Evolutionary conservation across 495 filamentous ascomycete genomes (phyloP).

Genomic region (Xylaria bambusicola): DNA sequence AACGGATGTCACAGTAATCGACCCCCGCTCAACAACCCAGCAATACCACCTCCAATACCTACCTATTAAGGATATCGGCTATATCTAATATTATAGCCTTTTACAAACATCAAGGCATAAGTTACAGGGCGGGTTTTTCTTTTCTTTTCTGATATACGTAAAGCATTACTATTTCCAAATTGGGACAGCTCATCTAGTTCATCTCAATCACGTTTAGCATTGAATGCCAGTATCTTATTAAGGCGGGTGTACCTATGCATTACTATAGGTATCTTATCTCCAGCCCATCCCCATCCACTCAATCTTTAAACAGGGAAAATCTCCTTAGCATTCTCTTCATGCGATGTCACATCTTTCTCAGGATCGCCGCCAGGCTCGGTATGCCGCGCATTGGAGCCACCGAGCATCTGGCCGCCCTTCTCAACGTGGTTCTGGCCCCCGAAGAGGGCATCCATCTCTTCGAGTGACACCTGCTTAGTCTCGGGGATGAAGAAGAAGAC

Average conservation of each 20-base stretch:
- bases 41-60: not conserved
- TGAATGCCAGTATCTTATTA: too few relatives aligned
- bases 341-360: constrained; percentile 13
- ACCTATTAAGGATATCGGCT: not conserved
- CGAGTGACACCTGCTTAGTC: constrained; percentile 64
- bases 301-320: constrained; percentile 7
- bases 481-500: constrained; percentile 67
- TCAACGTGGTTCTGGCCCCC: constrained; percentile 60
- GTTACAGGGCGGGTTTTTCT: too few relatives aligned
- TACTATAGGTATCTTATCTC: not conserved
- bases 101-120: not conserved
- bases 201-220: too few relatives aligned
- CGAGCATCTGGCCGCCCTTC: constrained; percentile 46
- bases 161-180: too few relatives aligned
- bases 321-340: constrained; percentile 14
- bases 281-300: not conserved
- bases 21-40: constrained; percentile 8
- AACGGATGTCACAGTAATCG: too few relatives aligned
- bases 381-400: constrained; percentile 15
- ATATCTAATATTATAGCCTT: not conserved
- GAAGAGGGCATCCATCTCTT: constrained; percentile 66
- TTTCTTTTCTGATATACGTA: too few relatives aligned
- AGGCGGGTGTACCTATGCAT: too few relatives aligned
- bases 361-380: not conserved
- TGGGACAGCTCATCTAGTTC: too few relatives aligned